These are phyloP conservation scores for Amesomyces nigricolor DNA, from an alignment of 2,329 filamentous ascomycete genomes.

Conservation along the genomic window DNA sequence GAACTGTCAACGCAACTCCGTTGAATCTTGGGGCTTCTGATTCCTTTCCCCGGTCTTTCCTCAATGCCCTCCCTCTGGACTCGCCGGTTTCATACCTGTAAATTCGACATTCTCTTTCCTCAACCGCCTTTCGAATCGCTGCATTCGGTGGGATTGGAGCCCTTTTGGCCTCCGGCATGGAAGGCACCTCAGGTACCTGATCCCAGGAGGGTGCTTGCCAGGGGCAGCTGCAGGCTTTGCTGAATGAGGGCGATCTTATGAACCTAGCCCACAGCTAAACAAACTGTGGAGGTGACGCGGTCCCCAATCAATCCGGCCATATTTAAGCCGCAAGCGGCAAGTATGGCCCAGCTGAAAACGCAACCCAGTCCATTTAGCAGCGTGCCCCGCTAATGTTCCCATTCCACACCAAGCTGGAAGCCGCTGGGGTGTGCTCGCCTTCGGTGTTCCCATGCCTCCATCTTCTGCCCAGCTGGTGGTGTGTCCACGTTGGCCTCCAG, in stretches of 20 bases:
- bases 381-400: no score
- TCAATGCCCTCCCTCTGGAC: no score
- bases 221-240: slow-evolving; percentile 15
- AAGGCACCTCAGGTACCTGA: slow-evolving; percentile 12
- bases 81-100: no score
- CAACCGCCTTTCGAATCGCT: slow-evolving; percentile 12
- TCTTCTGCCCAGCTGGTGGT: not conserved
- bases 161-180: not conserved
- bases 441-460: not conserved
- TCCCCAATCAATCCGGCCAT: no score
- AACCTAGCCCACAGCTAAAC: not conserved
- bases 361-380: no score
- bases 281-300: no score
- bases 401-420: slow-evolving; percentile 1
- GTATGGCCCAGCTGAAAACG: not conserved
- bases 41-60: no score
- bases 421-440: not conserved
- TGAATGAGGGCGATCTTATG: slow-evolving; percentile 12
- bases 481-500: no score
- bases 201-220: slow-evolving; percentile 12
- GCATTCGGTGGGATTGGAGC: slow-evolving; percentile 12
- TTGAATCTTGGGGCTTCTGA: no score
- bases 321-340: no score
- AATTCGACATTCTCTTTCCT: slow-evolving; percentile 11
- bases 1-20: no score